phyloP scores from a whole-genome alignment of 164 flowering plant species.

The Piper betle region DNA sequence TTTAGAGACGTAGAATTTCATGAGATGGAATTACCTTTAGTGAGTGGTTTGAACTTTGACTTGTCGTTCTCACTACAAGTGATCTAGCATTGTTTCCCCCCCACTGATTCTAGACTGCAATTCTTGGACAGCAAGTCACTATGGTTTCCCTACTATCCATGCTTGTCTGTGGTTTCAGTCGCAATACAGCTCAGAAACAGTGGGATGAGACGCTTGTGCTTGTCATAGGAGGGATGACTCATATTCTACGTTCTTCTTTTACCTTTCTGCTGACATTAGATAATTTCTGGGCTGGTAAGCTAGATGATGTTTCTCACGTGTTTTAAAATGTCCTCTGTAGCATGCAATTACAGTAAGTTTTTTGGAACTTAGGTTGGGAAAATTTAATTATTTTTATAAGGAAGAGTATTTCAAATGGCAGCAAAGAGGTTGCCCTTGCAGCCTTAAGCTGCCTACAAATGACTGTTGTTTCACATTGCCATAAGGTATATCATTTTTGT shows the following conservation, averaged over 20 bases:
- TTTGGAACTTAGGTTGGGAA: constrained; percentile 64
- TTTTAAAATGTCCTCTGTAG: neutral
- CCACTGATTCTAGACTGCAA: no score
- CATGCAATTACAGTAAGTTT: neutral
- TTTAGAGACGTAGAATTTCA: no score
- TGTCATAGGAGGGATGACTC: constrained; percentile 84
- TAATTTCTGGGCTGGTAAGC: constrained; percentile 76
- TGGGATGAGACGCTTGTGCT: constrained; percentile 99
- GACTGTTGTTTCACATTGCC: constrained; percentile 66
- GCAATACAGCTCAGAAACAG: constrained; percentile 96
- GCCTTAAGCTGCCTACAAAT: constrained; percentile 88
- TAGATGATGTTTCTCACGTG: neutral
- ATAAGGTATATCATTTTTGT: constrained; percentile 38
- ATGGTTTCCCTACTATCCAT: neutral
- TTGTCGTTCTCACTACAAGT: no score
- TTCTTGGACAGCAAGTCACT: neutral
- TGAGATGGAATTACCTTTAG: no score
- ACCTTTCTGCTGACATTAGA: constrained; percentile 50
- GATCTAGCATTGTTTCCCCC: no score
- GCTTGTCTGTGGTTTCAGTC: constrained; percentile 31
- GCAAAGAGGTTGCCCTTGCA: constrained; percentile 95
- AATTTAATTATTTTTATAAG: constrained; percentile 59
- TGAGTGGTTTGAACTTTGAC: no score
- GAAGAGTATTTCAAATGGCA: constrained; percentile 69
- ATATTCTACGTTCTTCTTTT: constrained; percentile 81